These are phyloP conservation scores for Fragilaria crotonensis DNA, from an alignment of 108 stramenopile genomes.

Conservation along the genomic window DNA sequence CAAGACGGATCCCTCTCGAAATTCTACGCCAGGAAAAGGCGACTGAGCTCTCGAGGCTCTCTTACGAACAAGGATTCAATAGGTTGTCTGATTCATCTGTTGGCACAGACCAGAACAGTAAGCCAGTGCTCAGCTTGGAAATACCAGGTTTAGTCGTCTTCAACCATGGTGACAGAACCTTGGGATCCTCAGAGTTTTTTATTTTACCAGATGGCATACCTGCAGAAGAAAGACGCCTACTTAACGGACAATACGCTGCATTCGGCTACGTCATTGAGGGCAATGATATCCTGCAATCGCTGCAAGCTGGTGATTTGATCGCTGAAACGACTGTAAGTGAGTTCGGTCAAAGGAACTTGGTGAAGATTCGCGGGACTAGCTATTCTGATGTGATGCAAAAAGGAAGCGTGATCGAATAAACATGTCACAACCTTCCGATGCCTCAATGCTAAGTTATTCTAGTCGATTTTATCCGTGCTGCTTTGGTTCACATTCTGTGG, in stretches of 20 bases:
- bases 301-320: constrained; percentile 71
- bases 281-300: constrained; percentile 46
- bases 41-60: constrained; percentile 40
- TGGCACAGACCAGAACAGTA: constrained; percentile 22
- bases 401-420: no score
- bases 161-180: constrained; percentile 68
- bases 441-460: no score
- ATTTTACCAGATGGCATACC: constrained; percentile 39
- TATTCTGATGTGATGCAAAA: constrained; percentile 38
- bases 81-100: constrained; percentile 39
- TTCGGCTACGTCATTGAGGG: constrained; percentile 79
- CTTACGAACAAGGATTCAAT: constrained; percentile 26
- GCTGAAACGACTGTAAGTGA: constrained; percentile 67
- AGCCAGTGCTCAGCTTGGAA: constrained; percentile 68
- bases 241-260: constrained; percentile 76
- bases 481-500: no score
- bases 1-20: constrained; percentile 74
- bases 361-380: constrained; percentile 55
- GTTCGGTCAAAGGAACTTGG: constrained; percentile 60
- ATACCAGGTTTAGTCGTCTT: constrained; percentile 70
- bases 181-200: constrained; percentile 79
- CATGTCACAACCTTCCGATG: no score
- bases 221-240: constrained; percentile 28
- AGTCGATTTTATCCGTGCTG: no score
- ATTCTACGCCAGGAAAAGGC: constrained; percentile 56